Percentiles rank a stretch among this genome's conserved stretches.
Conservation (phyloP, 306 rosid genomes). For the Trifolium repens region DNA sequence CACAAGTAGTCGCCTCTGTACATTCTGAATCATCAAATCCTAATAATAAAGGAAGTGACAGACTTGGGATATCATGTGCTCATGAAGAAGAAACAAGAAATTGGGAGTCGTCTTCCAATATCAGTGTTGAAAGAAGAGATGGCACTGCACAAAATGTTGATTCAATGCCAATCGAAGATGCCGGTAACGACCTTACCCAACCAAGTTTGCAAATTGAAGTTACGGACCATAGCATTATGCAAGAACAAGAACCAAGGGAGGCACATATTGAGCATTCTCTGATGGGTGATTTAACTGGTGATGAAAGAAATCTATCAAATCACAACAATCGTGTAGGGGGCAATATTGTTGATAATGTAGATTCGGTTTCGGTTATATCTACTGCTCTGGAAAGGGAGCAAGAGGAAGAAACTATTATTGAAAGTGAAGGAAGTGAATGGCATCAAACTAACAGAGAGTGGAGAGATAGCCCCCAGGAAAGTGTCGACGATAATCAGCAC, state of each 20-base stretch:
- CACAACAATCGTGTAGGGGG: conserved; percentile 39
- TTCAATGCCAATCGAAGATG: conserved; percentile 46
- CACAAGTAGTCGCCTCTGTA: conserved; percentile 51
- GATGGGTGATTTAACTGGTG: conserved; percentile 44
- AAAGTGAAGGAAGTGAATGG: conserved; percentile 58
- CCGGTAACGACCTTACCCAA: conserved; percentile 33
- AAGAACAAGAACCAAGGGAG: conserved; percentile 51
- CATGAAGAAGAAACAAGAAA: conserved; percentile 52
- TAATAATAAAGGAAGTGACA: conserved; percentile 46
- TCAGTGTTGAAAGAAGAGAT: conserved; percentile 46
- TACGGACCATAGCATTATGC: conserved; percentile 47
- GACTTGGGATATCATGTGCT: conserved; percentile 50
- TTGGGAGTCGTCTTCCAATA: conserved; percentile 41
- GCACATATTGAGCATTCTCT: conserved; percentile 54
- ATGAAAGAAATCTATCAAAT: conserved; percentile 45
- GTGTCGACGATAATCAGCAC: conserved; percentile 56
- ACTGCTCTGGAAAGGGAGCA: conserved; percentile 52
- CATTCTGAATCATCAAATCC: conserved; percentile 50
- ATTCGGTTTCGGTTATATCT: conserved; percentile 52
- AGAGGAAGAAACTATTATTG: conserved; percentile 55
- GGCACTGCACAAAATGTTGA: conserved; percentile 46
- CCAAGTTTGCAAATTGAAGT: conserved; percentile 51
- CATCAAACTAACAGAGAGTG: conserved; percentile 53
- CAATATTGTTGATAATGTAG: conserved; percentile 43
- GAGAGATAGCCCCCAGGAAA: conserved; percentile 52